These are phyloP conservation scores for Schizophyllum commune DNA, from an alignment of 1,284 basidiomycete species.

Conservation along the genomic window DNA sequence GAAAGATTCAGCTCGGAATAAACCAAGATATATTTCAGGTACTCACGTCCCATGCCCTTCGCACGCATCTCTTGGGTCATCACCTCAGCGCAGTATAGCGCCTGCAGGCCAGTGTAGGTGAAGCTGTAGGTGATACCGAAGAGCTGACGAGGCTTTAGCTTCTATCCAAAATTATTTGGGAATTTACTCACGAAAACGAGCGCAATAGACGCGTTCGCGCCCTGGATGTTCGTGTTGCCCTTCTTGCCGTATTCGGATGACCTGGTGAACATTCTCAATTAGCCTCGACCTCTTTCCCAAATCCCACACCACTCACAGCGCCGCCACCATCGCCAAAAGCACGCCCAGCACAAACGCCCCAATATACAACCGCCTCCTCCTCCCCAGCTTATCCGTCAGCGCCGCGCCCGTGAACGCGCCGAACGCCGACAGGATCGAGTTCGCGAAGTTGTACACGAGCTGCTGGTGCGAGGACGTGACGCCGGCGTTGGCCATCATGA, in stretches of 20 bases:
- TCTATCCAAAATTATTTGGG: neutral
- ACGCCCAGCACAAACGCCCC: constrained; percentile 17
- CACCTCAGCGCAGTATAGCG: constrained; percentile 22
- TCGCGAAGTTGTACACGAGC: constrained; percentile 22
- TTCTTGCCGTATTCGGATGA: constrained; percentile 11
- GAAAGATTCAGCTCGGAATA: neutral
- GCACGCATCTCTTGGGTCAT: constrained; percentile 23
- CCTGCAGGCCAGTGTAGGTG: constrained; percentile 21
- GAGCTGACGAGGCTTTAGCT: neutral
- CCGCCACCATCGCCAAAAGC: constrained; percentile 17
- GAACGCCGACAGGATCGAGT: constrained; percentile 20
- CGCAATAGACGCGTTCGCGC: constrained; percentile 20
- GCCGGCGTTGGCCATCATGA: constrained; percentile 20
- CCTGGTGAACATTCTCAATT: neutral
- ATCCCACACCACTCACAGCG: constrained; percentile 1
- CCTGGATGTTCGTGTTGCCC: constrained; percentile 17
- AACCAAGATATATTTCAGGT: neutral
- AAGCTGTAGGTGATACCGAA: constrained; percentile 21
- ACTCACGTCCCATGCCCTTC: constrained; percentile 20
- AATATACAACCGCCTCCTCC: constrained; percentile 18
- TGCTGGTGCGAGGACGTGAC: constrained; percentile 17
- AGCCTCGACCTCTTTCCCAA: no score
- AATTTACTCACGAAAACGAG: constrained; percentile 14
- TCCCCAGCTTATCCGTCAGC: constrained; percentile 18
- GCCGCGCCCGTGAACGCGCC: constrained; percentile 19